Evolutionary conservation across 192 early-diverging fungal species (phyloP), one percentile per base, ranked within the genome.

Genomic region (Podila horticola): DNA sequence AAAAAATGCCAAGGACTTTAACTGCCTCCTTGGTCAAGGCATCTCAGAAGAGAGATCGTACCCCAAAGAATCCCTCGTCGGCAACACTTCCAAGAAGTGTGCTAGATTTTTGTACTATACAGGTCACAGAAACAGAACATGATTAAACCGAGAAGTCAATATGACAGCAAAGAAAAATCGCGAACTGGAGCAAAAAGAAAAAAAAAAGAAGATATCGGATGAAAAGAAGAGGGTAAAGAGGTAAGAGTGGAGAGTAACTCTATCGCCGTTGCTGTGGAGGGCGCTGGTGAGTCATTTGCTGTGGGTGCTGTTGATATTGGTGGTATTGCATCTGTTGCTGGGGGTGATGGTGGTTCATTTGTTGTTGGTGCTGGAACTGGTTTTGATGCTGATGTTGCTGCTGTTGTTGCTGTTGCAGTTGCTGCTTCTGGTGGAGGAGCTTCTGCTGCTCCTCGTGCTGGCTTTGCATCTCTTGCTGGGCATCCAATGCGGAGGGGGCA

Each of bases 401-500:
- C 0, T 72, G 49, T n/a, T 81, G 71, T 28, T 81, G 83, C 28
- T 75, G 74, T 36, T 74, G 83, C 24, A 45, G 4, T 13, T 83
- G 84, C 19, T 81, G 81, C 38, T 84, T 84, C 5, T 83, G 79
- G 24, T 83, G 72, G 13, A 67, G 72, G 24, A 70, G 71, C 36
- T 89, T 79, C n/a, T 86, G 86, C 20, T 87, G 86, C n/a, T 82
- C 66, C 36, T 84, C 72, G 11, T 82, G 79, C 10, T 85, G 41
- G 41, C 15, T 45, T 13, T 45, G 76, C 50, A 84, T 79, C 24
- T 81, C 76, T 81, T 92, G 91, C 41, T 45, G 41, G 76, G 92
- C 91, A 55, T 94, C 92, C 75, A 95, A 85, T 12, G 93, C 89
- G 45, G 86, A 91, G 31, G 92, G 94, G 0, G 94, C 92, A 22